Conservation (phyloP, 805 yeast genomes). For the Isabelozyma heimii region DNA sequence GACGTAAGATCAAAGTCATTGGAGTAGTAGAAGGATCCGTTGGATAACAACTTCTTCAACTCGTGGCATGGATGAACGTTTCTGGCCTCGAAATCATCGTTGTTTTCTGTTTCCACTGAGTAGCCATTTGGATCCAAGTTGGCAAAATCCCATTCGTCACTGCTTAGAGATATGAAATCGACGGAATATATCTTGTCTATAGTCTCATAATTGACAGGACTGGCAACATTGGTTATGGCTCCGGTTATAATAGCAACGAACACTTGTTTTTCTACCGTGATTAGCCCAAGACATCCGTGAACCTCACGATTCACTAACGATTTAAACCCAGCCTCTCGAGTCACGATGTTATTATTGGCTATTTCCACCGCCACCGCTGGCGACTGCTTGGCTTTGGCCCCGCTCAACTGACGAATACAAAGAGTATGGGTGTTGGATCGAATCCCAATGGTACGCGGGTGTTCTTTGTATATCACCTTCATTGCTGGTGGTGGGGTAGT, state of each 20-base stretch:
- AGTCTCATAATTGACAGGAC: slow-evolving; percentile 75
- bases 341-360: slow-evolving; percentile 32
- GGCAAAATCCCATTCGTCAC: slow-evolving; percentile 75
- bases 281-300: slow-evolving; percentile 77
- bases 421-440: slow-evolving; percentile 28
- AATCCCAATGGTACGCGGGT: slow-evolving; percentile 29
- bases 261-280: slow-evolving; percentile 62
- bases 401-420: slow-evolving; percentile 19
- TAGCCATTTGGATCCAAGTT: slow-evolving; percentile 68
- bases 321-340: slow-evolving; percentile 35
- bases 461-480: slow-evolving; percentile 30
- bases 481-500: slow-evolving; percentile 8
- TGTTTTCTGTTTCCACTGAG: slow-evolving; percentile 48
- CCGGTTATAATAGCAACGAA: slow-evolving; percentile 81
- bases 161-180: slow-evolving; percentile 77
- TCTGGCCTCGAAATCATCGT: slow-evolving; percentile 23
- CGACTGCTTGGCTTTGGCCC: slow-evolving; percentile 8
- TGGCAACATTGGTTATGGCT: slow-evolving; percentile 66
- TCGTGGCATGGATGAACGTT: slow-evolving; percentile 76
- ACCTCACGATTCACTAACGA: slow-evolving; percentile 39
- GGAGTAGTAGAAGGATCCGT: slow-evolving; percentile 91
- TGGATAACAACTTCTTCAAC: slow-evolving; percentile 69
- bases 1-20: slow-evolving; percentile 91
- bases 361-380: slow-evolving; percentile 49
- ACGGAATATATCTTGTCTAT: slow-evolving; percentile 80